Conservation (phyloP, 2,329 filamentous ascomycete species). For the Ceratocystis huliohia region DNA sequence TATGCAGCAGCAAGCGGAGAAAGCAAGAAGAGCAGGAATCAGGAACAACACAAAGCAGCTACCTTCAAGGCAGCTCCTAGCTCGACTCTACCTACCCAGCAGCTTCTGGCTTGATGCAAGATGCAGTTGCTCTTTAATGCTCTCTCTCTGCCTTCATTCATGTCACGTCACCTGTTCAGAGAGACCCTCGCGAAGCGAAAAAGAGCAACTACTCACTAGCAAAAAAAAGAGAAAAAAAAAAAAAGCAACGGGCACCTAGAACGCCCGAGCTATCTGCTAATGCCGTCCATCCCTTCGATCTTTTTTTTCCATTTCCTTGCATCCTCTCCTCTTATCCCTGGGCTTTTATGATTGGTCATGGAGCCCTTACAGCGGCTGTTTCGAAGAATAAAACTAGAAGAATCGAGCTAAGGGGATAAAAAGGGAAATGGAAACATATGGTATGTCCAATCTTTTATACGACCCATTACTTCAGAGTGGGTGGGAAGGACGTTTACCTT, state of each 20-base stretch:
- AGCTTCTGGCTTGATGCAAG: background rate
- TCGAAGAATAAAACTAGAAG: conserved; percentile 3
- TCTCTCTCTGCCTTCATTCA: background rate
- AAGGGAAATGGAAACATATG: too few species aligned
- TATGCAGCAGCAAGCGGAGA: conserved; percentile 5
- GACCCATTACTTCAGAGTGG: background rate
- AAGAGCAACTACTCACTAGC: background rate
- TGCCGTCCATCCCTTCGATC: background rate
- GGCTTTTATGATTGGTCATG: background rate
- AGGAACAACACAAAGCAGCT: background rate
- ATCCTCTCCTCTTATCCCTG: background rate
- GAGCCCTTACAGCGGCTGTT: background rate
- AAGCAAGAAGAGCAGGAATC: background rate
- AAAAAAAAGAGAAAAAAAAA: background rate
- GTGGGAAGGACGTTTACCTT: background rate
- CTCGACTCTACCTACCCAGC: background rate
- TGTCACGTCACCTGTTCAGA: background rate
- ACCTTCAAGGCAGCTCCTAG: background rate
- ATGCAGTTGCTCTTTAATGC: background rate
- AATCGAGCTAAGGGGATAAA: background rate
- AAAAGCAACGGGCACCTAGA: background rate
- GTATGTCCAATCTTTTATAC: background rate
- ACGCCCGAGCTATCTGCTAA: background rate
- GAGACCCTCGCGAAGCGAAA: too few species aligned
- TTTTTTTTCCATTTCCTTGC: background rate